Evolutionary conservation across 225 moss, liverwort and hornwort genomes (phyloP), one percentile per base, ranked within the genome.

Genomic region (Marchantia polymorpha): DNA sequence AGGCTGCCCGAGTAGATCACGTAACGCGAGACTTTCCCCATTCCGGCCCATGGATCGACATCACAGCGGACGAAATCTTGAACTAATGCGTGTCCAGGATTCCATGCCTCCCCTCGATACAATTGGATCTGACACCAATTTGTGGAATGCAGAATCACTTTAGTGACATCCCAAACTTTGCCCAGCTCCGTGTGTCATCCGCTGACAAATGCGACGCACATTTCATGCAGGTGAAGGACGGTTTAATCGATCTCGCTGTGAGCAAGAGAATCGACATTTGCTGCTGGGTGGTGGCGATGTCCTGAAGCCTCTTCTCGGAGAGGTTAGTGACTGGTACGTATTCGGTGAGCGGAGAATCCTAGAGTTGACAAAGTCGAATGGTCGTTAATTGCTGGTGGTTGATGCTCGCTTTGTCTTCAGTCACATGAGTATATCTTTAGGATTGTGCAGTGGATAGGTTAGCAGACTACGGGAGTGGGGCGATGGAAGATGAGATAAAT

Each of bases 291-390:
- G 50, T 73, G 72, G 72, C 75, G 56, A 56, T 75, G 75, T 75
- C 54, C 75, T 75, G 55, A 75, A 56, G 75, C 30, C 72, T 56
- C 52, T n/a, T 56, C 31, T 54, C 29, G 56, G 10, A 23, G 17
- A 55, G 56, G 55, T 75, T 15, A 52, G 75, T 30, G 55, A 58
- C n/a, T 29, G 75, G 50, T 54, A 69, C 9, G 46, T 47, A 69
- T 72, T 17, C 25, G 5, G 4, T 22, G 20, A 69, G 39, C 8
- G 39, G 39, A 31, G 69, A 69, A 47, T 52, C 31, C 8, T 73
- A 73, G 7, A 73, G 72, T 75, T 56, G 55, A 54, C 55, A 30
- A 75, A 56, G 75, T 58, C 71, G 39, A n/a, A 19, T 71, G 71
- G 71, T 50, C 51, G 26, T 73, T 50, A 52, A 31, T 29, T 2